Evolutionary conservation across 2,329 filamentous ascomycete species (phyloP), one percentile per base, ranked within the genome.

Genomic region (Fusarium drepaniforme): DNA sequence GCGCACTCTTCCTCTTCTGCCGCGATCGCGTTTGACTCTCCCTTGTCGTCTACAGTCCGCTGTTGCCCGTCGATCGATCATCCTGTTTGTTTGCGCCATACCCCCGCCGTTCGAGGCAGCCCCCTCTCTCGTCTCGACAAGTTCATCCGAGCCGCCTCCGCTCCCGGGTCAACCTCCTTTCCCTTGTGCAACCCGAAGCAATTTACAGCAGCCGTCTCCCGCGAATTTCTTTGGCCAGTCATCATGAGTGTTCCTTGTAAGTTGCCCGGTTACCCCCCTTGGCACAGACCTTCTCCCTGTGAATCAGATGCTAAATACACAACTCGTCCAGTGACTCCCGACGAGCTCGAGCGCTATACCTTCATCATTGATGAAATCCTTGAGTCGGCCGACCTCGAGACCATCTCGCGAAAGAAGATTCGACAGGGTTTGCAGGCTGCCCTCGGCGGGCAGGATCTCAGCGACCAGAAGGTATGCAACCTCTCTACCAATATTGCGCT

Each of bases 401-500:
- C 90, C n/a, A 88, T 92, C 63, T 90, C 90, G 33, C 87, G 90
- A 71, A 92, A 92, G 80, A 90, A 89, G 82, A 88, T 92, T 67
- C 88, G 90, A 63, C 86, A 88, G 75, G 88, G 87, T 3, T 83
- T 92, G 51, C 88, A 92, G 80, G 81, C 82, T 58, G 85, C 86
- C 30, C 82, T 91, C 18, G 88, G 87, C 46, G 88, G 88, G 60
- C 89, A 89, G 76, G 90, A 92, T 75, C 81, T 92, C 64, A 88
- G 85, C 72, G 85, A 87, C 3, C 88, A 92, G 78, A 92, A 92
- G 86, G 90, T 90, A 76, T 80, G 72, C 46, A 67, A 56, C 42
- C 12, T 33, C 30, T 21, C 25, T 11, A 21, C 21, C 46, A 38
- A n/a, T 38, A 28, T 62, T 68, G 38, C 33, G 25, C 49, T 33